phyloP scores from a whole-genome alignment of 1,139 yeast genomes.

The Pneumocystis carinii region DNA sequence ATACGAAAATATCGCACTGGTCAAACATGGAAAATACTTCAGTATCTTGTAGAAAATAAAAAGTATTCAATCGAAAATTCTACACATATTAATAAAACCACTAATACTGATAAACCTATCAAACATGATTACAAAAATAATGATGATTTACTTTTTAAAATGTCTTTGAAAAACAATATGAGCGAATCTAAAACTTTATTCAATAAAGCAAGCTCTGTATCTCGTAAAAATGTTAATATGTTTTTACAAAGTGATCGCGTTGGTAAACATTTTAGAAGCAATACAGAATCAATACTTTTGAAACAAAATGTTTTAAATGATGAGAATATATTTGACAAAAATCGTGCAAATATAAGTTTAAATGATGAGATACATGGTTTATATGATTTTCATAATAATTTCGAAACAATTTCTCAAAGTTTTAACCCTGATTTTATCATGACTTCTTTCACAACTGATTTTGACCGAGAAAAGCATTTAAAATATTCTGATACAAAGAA shows the following conservation, averaged over 20 bases:
- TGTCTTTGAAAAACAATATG: neutral
- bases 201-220: neutral
- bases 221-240: neutral
- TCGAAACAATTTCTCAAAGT: neutral
- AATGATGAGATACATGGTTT: neutral
- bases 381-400: neutral
- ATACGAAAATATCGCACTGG: slow-evolving; percentile 42
- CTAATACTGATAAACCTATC: neutral
- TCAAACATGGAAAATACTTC: slow-evolving; percentile 54
- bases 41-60: neutral
- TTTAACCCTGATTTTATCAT: neutral
- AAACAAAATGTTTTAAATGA: neutral
- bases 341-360: neutral
- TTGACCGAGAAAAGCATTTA: neutral
- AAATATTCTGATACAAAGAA: neutral
- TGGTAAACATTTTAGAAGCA: neutral
- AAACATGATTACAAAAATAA: neutral
- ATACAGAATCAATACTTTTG: neutral
- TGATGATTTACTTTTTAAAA: neutral
- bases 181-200: neutral
- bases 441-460: neutral
- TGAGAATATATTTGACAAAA: neutral
- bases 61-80: neutral
- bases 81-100: neutral
- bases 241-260: neutral